phyloP scores from a whole-genome alignment of 768 basidiomycete genomes.

The Mycena leptocephala region DNA sequence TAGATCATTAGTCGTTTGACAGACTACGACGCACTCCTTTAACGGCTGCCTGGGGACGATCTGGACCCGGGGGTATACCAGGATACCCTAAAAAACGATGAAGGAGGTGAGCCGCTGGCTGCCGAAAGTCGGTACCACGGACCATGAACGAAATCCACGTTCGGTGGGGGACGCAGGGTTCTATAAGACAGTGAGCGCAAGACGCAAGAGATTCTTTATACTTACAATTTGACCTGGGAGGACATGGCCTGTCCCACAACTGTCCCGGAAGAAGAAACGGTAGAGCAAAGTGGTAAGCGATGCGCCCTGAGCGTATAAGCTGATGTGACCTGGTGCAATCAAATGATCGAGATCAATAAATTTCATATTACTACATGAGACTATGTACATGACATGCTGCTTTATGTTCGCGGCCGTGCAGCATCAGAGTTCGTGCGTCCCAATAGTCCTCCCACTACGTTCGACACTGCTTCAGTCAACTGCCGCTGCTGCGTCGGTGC shows the following conservation, averaged over 20 bases:
- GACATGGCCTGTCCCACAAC: conserved; percentile 30
- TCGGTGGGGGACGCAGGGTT: conserved; percentile 88
- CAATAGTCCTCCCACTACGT: conserved; percentile 85
- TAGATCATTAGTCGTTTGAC: conserved; percentile 13
- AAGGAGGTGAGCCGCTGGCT: conserved; percentile 23
- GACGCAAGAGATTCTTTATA: conserved; percentile 4
- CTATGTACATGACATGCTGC: background rate
- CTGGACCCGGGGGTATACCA: conserved; percentile 87
- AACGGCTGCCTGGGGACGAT: conserved; percentile 87
- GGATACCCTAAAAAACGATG: conserved; percentile 73
- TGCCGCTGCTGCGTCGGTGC: conserved; percentile 79
- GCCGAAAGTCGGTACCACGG: conserved; percentile 39
- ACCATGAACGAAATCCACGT: conserved; percentile 93
- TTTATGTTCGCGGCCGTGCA: conserved; percentile 29
- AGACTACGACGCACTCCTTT: conserved; percentile 82
- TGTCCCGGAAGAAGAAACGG: conserved; percentile 9
- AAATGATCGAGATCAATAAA: background rate
- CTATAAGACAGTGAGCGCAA: conserved; percentile 53
- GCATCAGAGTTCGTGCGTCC: conserved; percentile 63
- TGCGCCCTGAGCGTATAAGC: conserved; percentile 7
- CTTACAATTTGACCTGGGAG: conserved; percentile 56
- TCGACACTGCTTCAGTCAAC: conserved; percentile 85
- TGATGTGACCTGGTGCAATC: background rate
- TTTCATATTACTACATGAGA: too few relatives aligned
- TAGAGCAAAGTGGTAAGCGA: background rate